Percentiles rank a stretch among this genome's conserved stretches.
phyloP scores from a whole-genome alignment of 129 eudicot genomes.

The Calendula officinalis region DNA sequence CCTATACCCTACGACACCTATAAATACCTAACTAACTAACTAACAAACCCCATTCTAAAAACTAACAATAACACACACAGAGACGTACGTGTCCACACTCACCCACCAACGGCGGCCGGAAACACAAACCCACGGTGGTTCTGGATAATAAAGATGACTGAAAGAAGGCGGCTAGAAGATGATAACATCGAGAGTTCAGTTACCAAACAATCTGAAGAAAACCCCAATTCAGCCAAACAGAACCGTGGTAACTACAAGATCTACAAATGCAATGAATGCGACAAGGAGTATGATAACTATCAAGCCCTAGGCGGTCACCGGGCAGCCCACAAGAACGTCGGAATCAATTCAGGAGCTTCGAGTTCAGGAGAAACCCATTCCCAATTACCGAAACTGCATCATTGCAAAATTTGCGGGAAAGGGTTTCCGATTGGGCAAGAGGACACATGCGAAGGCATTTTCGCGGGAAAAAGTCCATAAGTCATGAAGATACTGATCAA shows the following conservation, averaged over 20 bases:
- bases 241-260: not conserved
- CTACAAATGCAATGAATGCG: constrained; percentile 12
- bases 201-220: not conserved
- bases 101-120: constrained; percentile 7
- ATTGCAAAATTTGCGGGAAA: not conserved
- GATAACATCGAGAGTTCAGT: not conserved
- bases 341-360: not conserved
- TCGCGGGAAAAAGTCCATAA: not conserved
- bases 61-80: not conserved
- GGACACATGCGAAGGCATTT: constrained; percentile 7
- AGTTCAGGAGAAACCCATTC: not conserved
- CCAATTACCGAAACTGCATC: not conserved
- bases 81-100: not conserved
- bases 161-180: not conserved
- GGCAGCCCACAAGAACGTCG: not conserved
- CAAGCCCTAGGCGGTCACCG: constrained; percentile 15
- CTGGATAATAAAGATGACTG: not conserved
- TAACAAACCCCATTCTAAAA: not conserved
- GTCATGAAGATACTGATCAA: not conserved
- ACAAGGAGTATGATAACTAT: constrained; percentile 3
- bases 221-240: not conserved
- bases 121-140: constrained; percentile 1
- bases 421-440: constrained; percentile 17
- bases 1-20: not conserved
- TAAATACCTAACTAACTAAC: not conserved